Percentiles rank a stretch among this genome's conserved stretches.
Conservation (phyloP, 2,329 filamentous ascomycete genomes). For the Diplodia sapinea region DNA sequence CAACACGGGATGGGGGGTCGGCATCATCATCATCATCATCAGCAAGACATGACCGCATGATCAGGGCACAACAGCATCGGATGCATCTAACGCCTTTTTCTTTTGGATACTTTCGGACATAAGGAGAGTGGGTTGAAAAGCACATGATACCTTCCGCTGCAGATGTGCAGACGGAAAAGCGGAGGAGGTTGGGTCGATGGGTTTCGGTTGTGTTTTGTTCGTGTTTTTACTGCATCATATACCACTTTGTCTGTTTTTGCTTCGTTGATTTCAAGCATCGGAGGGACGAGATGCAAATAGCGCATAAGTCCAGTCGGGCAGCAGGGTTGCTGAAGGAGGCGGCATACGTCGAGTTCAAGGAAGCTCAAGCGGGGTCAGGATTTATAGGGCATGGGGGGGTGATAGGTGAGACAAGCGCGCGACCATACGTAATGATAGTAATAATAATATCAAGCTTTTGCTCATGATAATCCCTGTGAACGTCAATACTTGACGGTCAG, state of each 20-base stretch:
- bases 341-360: slow-evolving; percentile 2
- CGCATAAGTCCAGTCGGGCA: slow-evolving; percentile 1
- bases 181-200: slow-evolving; percentile 4
- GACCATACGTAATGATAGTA: slow-evolving; percentile 20
- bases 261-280: not conserved
- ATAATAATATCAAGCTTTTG: slow-evolving; percentile 9
- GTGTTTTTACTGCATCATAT: slow-evolving; percentile 21
- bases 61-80: slow-evolving; percentile 18
- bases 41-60: slow-evolving; percentile 17
- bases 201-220: slow-evolving; percentile 11
- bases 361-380: not conserved
- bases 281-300: slow-evolving; percentile 4
- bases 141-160: slow-evolving; percentile 21
- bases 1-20: not conserved
- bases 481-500: too few species aligned
- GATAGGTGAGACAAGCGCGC: not conserved
- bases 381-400: slow-evolving; percentile 1
- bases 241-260: slow-evolving; percentile 11
- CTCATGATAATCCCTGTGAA: too few species aligned
- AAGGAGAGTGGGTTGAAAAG: slow-evolving; percentile 1
- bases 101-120: slow-evolving; percentile 1
- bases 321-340: not conserved
- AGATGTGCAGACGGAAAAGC: not conserved
- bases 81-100: slow-evolving; percentile 19
- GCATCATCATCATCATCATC: not conserved